Evolutionary conservation across 2,329 filamentous ascomycete genomes (phyloP), one percentile per base, ranked within the genome.

Genomic region (Exophiala sideris): DNA sequence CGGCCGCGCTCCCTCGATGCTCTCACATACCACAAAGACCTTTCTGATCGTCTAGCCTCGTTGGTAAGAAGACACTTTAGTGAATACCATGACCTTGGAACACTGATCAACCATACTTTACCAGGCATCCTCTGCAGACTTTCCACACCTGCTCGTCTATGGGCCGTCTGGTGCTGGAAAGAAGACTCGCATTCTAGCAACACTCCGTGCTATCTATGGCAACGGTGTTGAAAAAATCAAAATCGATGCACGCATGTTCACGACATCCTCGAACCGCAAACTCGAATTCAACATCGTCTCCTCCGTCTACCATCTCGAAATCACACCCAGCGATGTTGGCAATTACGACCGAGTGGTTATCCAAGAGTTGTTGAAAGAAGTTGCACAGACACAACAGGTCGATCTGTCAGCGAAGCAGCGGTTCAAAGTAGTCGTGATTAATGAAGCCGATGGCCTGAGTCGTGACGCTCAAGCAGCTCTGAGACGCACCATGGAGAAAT

Each of bases 191-290:
- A 95, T 97, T 62, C 90, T 96, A 14, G 91, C 94, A 12, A 97
- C 92, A 0, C 77, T 99, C 3, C 95, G 96, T 71, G 92, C 96
- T 68, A 81, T 99, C 6, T 99, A 94, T 71, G 94, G 94, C 0
- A 86, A 92, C 0, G 92, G 94, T 40, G 94, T 96, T n/a, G 95
- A 99, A 69, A 97, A 96, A 80, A 99, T 99, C 80, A 97, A 97
- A 77, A 97, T 99, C 73, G 94, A 99, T 69, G 89, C 91, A 10
- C 88, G 94, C 61, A 88, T 96, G 55, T 99, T 99, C 76, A 91
- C 96, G 73, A 97, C 94, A 1, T 91, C 85, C 18, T 59, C 61
- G 18, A 97, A 96, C 72, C 90, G 94, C 69, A 99, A 99, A 74
- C 86, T 99, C 65, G 94, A 99, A 74, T 99, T 99, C 82, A 99